Conservation (phyloP, 169 alveolate genomes). For the Toxoplasma gondii region DNA sequence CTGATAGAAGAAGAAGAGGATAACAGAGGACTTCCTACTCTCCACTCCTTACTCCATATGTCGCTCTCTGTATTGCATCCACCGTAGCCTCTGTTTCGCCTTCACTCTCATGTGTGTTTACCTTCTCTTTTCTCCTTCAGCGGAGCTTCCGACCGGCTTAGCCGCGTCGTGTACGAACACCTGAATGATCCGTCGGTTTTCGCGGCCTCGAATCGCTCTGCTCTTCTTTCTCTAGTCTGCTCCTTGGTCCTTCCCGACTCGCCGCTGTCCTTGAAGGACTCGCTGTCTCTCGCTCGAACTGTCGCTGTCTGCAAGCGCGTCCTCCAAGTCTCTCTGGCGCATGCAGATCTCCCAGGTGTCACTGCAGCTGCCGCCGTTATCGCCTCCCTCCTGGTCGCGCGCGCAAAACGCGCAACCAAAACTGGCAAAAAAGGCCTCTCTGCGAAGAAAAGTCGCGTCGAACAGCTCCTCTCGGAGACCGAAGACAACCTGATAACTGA, state of each 20-base stretch:
- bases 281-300: background rate
- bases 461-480: background rate
- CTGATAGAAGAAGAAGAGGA: no score
- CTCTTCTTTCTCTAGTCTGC: background rate
- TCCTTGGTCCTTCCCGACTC: background rate
- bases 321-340: background rate
- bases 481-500: background rate
- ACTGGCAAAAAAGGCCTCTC: no score
- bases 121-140: background rate
- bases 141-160: background rate
- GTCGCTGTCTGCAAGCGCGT: constrained; percentile 7
- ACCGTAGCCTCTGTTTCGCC: no score
- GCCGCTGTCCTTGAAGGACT: background rate
- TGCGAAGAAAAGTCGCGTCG: background rate
- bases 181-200: background rate
- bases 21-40: no score
- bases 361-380: background rate
- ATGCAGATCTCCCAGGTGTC: background rate
- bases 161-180: constrained; percentile 34
- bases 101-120: background rate
- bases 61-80: no score
- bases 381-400: background rate
- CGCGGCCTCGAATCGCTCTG: constrained; percentile 10
- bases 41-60: no score
- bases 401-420: background rate